Evolutionary conservation across 2,329 filamentous ascomycete genomes (phyloP), one percentile per base, ranked within the genome.

Genomic region (Ophiostoma pallidulum): DNA sequence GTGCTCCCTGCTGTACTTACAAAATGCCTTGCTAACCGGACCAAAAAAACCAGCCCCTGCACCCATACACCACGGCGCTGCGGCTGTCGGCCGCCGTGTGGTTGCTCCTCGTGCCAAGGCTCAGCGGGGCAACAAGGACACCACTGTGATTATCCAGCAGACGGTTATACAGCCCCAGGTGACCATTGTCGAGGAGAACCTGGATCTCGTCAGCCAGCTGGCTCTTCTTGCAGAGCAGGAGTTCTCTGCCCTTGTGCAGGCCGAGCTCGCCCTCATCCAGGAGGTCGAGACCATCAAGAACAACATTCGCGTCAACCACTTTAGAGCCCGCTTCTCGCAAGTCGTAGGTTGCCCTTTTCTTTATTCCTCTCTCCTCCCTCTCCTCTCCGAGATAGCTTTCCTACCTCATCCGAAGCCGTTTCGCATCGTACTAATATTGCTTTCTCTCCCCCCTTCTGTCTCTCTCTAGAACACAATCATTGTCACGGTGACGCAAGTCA

Each of bases 241-340:
- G 48, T 63, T 68, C 41, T 60, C 62, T 14, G 60, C 60, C 31
- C 59, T 66, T 12, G 55, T 67, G 6, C 61, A 67, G 50, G 59
- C 63, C 1, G 58, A 68, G 50, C 49, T 67, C 19, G 61, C 62
- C 9, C 56, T 68, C 16, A 54, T 62, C 32, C 61, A 60, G 8
- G 62, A 66, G 51, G 57, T 67, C 35, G 60, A 67, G 51, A 61
- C 59, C 19, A 63, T 68, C 57, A 67, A 68, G 61, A 64, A 68
- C 51, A 68, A 66, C 52, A 67, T 67, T 51, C 62, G 65, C 9
- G 47, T 66, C 38, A 69, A 68, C 54, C 62, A 63, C 50, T 66
- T 69, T 56, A 60, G 60, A 52, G 56, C 61, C 8, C 60, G 61
- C 16, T 66, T 65, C 47, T 51, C 55, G 8, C 60, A 64, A 55